Base-by-base conservation (phyloP, 345 rosid genomes). In the Draba incana region DNA sequence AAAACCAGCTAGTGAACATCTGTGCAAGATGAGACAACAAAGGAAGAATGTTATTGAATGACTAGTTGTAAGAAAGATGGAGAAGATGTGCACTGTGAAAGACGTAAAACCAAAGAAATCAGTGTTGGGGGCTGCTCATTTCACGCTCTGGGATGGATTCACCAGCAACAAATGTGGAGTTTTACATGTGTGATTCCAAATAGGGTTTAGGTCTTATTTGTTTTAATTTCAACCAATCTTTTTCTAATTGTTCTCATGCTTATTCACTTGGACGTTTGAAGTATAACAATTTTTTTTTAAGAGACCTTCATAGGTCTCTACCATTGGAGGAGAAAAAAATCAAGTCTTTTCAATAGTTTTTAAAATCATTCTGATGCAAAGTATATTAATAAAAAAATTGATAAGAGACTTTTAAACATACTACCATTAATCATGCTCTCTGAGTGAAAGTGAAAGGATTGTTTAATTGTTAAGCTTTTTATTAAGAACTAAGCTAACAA, bases 41-140 rank as follows among this genome's bases (percentile, higher is more conserved):
- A 78, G 92, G 90, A n/a, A 80, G 81, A 35, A 86, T 92, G 30
- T 59, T 92, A 16, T 75, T 89, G 23, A 88, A 88, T 66, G 96
- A 90, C 77, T 85, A 72, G 86, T 92, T 6, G 93, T 92, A 2
- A 77, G 97, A 68, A 88, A 74, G 84, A 82, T 90, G 9, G 93
- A 86, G 75, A 92, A 82, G 79, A 82, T 92, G 58, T 80, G 85
- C 70, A 79, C 83, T 10, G 87, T 84, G 38, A 85, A 82, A 70
- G 92, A 90, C 65, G 38, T 79, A n/a, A 64, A 88, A 0, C 66
- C 86, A 8, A 86, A 79, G 85, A 90, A 86, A 73, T 47, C 75
- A 8, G 70, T 93, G 6, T 78, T 89, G 2, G 92, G 90, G 66
- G 88, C 80, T n/a, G 82, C 83, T 16, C 84, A 72, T 60, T 86